A percentile compares a stretch with the other conserved stretches of the same genome.
These are phyloP conservation scores for Aotearoamyces nothofagi DNA, from an alignment of 2,329 filamentous ascomycete genomes.

Conservation along the genomic window DNA sequence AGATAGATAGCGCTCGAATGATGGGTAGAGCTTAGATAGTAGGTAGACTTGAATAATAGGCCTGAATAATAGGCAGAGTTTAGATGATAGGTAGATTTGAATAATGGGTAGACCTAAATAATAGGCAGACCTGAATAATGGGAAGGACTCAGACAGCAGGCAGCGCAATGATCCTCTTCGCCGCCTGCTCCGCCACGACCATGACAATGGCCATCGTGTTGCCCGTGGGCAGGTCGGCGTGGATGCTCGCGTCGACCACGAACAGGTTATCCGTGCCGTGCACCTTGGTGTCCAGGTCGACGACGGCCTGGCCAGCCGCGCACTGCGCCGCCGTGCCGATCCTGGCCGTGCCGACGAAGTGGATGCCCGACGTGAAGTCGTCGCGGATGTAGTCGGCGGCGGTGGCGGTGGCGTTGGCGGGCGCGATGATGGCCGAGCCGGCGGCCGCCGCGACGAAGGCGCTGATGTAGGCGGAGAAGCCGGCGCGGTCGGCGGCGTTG, in stretches of 20 bases:
- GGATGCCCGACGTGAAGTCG: constrained; percentile 15
- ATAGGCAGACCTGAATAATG: too few species aligned
- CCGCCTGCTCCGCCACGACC: constrained; percentile 45
- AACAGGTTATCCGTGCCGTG: constrained; percentile 55
- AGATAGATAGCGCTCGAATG: too few species aligned
- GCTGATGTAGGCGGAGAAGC: too few species aligned
- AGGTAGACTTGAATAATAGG: too few species aligned
- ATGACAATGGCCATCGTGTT: constrained; percentile 55
- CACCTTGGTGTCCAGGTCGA: constrained; percentile 46
- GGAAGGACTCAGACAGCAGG: too few species aligned
- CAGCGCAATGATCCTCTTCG: constrained; percentile 31
- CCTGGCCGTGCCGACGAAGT: constrained; percentile 44
- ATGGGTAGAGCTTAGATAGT: too few species aligned
- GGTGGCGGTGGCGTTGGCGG: background rate
- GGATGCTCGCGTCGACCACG: constrained; percentile 53
- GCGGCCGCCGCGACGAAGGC: background rate
- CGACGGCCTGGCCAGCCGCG: constrained; percentile 37
- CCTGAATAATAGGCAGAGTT: too few species aligned
- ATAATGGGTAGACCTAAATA: too few species aligned
- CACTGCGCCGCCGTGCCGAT: constrained; percentile 41
- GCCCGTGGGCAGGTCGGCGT: constrained; percentile 52
- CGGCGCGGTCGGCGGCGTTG: constrained; percentile 1
- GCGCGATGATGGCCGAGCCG: background rate
- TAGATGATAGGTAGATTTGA: too few species aligned
- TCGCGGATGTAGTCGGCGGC: background rate